Conservation (phyloP, 1,284 basidiomycete species). For the Leccinum solheimii region DNA sequence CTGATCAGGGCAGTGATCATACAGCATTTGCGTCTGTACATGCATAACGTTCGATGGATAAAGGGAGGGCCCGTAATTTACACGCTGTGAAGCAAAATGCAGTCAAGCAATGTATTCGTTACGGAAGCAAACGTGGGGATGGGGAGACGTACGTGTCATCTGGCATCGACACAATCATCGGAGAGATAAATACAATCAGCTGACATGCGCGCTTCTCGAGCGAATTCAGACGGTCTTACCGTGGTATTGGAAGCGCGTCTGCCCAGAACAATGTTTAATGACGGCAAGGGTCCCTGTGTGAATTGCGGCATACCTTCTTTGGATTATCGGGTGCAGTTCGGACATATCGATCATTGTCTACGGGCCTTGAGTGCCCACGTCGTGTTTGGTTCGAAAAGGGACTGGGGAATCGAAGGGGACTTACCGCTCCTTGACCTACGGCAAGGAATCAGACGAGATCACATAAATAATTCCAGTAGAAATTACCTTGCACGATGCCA, state of each 20-base stretch:
- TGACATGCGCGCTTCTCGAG: neutral
- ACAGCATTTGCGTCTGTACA: slow-evolving; percentile 21
- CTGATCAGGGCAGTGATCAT: slow-evolving; percentile 20
- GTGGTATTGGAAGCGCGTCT: slow-evolving; percentile 79
- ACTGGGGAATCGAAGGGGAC: slow-evolving; percentile 16
- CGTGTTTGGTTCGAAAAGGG: slow-evolving; percentile 10
- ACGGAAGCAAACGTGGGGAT: slow-evolving; percentile 8
- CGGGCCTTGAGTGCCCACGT: slow-evolving; percentile 47
- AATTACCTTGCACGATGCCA: slow-evolving; percentile 80
- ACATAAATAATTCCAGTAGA: neutral
- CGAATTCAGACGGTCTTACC: slow-evolving; percentile 42
- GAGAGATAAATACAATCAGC: slow-evolving; percentile 16
- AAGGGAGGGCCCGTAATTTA: slow-evolving; percentile 14
- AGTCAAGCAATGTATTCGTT: neutral
- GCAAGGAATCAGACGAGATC: slow-evolving; percentile 9
- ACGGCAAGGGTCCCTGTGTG: neutral
- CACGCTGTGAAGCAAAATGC: slow-evolving; percentile 17
- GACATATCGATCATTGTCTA: slow-evolving; percentile 80
- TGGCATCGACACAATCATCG: slow-evolving; percentile 16
- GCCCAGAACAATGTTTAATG: slow-evolving; percentile 14
- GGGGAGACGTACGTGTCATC: slow-evolving; percentile 44
- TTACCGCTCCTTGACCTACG: slow-evolving; percentile 73
- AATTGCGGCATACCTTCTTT: slow-evolving; percentile 63
- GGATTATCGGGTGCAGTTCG: slow-evolving; percentile 78
- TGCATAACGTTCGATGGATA: slow-evolving; percentile 14